Evolutionary conservation across 2,329 filamentous ascomycete species (phyloP).

Genomic region (Colletotrichum tamarilloi): DNA sequence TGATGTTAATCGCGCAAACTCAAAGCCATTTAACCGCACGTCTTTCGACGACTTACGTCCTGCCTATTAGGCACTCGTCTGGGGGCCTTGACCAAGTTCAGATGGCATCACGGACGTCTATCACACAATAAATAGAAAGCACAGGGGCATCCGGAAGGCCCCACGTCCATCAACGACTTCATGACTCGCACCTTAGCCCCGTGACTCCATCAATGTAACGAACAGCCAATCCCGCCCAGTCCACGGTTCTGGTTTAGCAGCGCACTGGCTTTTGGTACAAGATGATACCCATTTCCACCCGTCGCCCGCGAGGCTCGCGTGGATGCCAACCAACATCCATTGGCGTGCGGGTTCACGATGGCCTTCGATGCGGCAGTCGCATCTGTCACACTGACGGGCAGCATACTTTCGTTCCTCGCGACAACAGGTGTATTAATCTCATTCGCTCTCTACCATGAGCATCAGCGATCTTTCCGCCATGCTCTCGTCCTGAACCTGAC

Average conservation of each 20-base stretch:
- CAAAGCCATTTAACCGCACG: not conserved
- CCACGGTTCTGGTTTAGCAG: not conserved
- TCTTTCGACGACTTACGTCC: not conserved
- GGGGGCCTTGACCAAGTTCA: conserved; percentile 1
- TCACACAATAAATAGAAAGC: conserved; percentile 31
- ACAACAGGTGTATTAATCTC: conserved; percentile 29
- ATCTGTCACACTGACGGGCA: conserved; percentile 32
- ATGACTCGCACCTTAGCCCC: conserved; percentile 31
- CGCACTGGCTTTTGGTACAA: conserved; percentile 28
- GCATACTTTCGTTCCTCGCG: conserved; percentile 30
- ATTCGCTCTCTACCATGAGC: conserved; percentile 31
- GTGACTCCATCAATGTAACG: conserved; percentile 27
- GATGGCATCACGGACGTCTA: conserved; percentile 27
- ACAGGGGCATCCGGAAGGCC: conserved; percentile 19
- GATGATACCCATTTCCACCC: conserved; percentile 30
- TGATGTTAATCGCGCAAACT: not conserved
- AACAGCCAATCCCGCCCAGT: conserved; percentile 11
- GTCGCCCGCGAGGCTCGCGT: conserved; percentile 5
- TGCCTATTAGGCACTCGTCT: not conserved
- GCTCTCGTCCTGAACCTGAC: conserved; percentile 39
- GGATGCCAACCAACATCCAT: conserved; percentile 22
- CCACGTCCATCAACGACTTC: conserved; percentile 24
- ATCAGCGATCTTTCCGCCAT: conserved; percentile 40
- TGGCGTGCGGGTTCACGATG: conserved; percentile 35
- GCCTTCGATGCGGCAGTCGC: conserved; percentile 32